phyloP scores from a whole-genome alignment of 148 eudicot genomes.

The Chenopodium berlandieri region DNA sequence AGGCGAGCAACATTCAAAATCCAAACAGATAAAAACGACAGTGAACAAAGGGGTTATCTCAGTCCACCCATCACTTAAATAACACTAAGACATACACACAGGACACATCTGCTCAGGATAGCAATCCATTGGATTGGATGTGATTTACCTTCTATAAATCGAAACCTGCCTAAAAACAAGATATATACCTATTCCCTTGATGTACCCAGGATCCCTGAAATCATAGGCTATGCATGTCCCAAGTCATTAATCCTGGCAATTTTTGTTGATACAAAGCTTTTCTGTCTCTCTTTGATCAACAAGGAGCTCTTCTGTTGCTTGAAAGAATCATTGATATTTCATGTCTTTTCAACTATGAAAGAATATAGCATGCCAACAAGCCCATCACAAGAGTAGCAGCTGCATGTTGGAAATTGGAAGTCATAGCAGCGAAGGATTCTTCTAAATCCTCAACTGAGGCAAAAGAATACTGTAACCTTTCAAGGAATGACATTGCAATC shows the following conservation, averaged over 20 bases:
- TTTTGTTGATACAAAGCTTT: not conserved
- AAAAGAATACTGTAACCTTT: constrained; percentile 14
- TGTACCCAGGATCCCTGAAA: constrained; percentile 7
- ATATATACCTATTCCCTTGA: constrained; percentile 16
- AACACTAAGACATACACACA: constrained; percentile 20
- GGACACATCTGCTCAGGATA: constrained; percentile 17
- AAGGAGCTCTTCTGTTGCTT: constrained; percentile 26
- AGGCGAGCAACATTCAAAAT: not conserved
- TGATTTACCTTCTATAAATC: not conserved
- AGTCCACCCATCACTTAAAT: constrained; percentile 7
- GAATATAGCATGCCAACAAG: constrained; percentile 14
- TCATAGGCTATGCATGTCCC: not conserved
- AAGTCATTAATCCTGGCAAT: not conserved
- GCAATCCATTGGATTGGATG: constrained; percentile 9
- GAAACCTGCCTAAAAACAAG: not conserved
- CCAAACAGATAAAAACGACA: not conserved
- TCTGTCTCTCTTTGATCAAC: not conserved
- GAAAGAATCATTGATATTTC: constrained; percentile 17
- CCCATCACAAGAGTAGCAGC: constrained; percentile 6
- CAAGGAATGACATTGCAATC: constrained; percentile 85
- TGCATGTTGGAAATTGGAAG: constrained; percentile 5
- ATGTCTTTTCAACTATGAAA: constrained; percentile 20
- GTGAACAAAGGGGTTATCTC: constrained; percentile 12
- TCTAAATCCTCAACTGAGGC: constrained; percentile 5
- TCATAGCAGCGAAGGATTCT: constrained; percentile 12